These are phyloP conservation scores for Amauroascus niger DNA, from an alignment of 2,329 filamentous ascomycete genomes.

Conservation along the genomic window DNA sequence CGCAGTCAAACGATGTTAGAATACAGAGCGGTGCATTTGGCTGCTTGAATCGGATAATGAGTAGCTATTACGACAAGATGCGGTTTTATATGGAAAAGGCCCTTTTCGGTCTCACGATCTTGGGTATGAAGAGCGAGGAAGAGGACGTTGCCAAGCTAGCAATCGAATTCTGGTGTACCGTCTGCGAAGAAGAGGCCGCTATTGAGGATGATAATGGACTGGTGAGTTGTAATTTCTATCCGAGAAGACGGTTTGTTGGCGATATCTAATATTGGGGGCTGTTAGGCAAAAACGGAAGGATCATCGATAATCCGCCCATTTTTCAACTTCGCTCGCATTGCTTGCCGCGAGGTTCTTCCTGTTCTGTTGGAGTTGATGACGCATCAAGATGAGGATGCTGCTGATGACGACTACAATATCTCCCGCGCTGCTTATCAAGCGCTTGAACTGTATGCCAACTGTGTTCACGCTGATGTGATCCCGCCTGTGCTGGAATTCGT, in stretches of 20 bases:
- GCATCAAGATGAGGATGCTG: slow-evolving; percentile 94
- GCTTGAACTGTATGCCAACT: slow-evolving; percentile 87
- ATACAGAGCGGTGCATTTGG: slow-evolving; percentile 96
- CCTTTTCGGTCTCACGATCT: slow-evolving; percentile 89
- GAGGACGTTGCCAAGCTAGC: slow-evolving; percentile 97
- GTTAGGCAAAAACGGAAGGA: slow-evolving; percentile 54
- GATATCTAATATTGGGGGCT: slow-evolving; percentile 1
- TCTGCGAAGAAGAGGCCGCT: slow-evolving; percentile 95
- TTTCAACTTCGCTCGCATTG: slow-evolving; percentile 91
- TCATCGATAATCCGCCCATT: slow-evolving; percentile 79
- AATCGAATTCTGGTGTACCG: slow-evolving; percentile 99
- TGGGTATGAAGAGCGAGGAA: slow-evolving; percentile 96
- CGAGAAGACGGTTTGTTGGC: too few relatives aligned
- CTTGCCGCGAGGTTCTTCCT: slow-evolving; percentile 86
- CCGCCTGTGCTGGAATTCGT: slow-evolving; percentile 82
- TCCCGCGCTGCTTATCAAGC: slow-evolving; percentile 94
- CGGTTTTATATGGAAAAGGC: slow-evolving; percentile 99
- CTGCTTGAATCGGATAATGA: slow-evolving; percentile 98
- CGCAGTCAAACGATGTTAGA: slow-evolving; percentile 78
- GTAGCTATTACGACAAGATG: slow-evolving; percentile 98
- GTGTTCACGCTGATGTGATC: slow-evolving; percentile 75
- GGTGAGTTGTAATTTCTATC: slow-evolving; percentile 37
- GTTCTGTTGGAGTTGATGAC: slow-evolving; percentile 81
- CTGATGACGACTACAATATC: slow-evolving; percentile 95
- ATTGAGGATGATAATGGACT: slow-evolving; percentile 95